Conservation (phyloP, 345 rosid species). For the Theobroma cacao region DNA sequence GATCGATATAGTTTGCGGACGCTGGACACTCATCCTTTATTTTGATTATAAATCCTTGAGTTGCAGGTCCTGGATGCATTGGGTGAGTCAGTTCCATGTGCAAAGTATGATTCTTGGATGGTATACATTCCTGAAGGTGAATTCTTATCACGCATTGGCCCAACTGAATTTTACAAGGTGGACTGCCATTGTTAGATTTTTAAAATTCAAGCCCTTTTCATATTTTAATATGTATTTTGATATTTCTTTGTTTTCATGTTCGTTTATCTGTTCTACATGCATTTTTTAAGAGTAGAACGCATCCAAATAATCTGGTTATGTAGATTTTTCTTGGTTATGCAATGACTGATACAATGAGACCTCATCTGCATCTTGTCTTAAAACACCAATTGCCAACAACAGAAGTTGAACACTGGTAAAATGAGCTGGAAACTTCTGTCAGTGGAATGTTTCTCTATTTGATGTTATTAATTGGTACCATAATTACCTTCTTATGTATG, state of each 20-base stretch:
- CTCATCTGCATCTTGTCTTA: neutral
- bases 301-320: neutral
- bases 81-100: conserved; percentile 85
- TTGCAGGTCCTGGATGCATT: conserved; percentile 85
- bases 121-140: conserved; percentile 94
- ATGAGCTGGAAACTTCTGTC: neutral
- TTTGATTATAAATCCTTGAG: neutral
- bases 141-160: conserved; percentile 86
- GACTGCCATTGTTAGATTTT: neutral
- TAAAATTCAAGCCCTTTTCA: neutral
- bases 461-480: neutral
- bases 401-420: neutral
- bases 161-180: conserved; percentile 92
- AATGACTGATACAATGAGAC: neutral
- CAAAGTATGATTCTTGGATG: conserved; percentile 92
- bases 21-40: neutral
- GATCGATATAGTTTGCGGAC: neutral
- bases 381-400: neutral
- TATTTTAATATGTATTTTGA: neutral
- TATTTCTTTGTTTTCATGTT: neutral
- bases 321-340: neutral
- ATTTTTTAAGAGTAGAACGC: neutral
- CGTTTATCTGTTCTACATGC: neutral
- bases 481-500: neutral
- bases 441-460: neutral